Base-by-base conservation (phyloP, 169 alveolate species). In the Amoebophrya sp. region DNA sequence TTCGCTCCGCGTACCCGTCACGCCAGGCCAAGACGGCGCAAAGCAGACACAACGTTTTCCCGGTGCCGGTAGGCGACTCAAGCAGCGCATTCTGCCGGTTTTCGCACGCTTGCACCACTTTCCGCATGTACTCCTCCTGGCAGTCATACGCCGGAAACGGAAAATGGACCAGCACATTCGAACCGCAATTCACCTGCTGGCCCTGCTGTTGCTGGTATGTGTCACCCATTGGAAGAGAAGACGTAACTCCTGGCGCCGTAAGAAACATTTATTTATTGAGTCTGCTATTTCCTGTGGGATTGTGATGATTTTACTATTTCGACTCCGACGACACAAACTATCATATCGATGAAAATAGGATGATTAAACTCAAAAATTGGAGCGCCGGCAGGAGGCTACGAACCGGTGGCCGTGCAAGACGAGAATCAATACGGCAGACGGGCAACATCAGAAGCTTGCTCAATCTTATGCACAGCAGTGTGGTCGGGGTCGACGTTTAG, bases 1-100 rank as follows among this genome's bases (percentile, higher is more conserved):
- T 39, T 0, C 90, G 90, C 2, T 40, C 40, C 2, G 92, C 40
- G 3, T 14, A 14, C 40, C 39, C 0, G 40, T 40, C n/a, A 35
- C 92, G 92, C 92, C 92, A 95, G 77, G 98, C 98, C 77, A 97
- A 93, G 40, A 97, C 92, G 2, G 99, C 95, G 91, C 99, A 97
- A 14, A 97, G 93, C 38, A 98, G 94, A 89, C 98, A 96, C 47
- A 97, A 89, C 39, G 99, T 98, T 93, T 98, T 98, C 0, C 92
- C 99, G 39, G 99, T 98, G 10, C 99, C 99, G 29, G 99, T 98
- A 3, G 99, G 99, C 0, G 98, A 96, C 95, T 97, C 99, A 39
- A 98, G 93, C 77, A 97, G 96, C 35, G 98, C 99, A 93, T 97
- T 96, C 77, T 96, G 92, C 40, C 89, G 83, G 35, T 66, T 66